Conservation (phyloP, 192 early-diverging fungal species). For the Paraglomus brasilianum region DNA sequence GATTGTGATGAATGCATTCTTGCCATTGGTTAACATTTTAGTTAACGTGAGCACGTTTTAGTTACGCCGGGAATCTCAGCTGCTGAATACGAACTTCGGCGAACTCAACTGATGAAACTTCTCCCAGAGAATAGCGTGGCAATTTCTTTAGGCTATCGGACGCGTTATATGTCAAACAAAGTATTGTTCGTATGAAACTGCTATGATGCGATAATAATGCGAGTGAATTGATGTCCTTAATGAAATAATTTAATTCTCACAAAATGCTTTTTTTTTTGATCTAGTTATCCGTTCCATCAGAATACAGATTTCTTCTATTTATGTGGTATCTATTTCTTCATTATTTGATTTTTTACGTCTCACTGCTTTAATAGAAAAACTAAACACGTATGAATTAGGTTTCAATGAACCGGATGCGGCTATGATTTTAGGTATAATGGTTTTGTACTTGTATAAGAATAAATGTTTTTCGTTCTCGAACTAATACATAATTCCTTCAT, state of each 20-base stretch:
- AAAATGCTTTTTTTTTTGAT: neutral
- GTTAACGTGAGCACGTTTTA: slow-evolving; percentile 32
- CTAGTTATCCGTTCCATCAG: slow-evolving; percentile 88
- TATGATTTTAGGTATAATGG: slow-evolving; percentile 53
- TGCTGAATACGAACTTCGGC: slow-evolving; percentile 75
- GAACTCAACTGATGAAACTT: slow-evolving; percentile 58
- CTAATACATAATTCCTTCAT: neutral
- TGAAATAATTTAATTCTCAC: slow-evolving; percentile 7
- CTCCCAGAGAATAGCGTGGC: slow-evolving; percentile 67
- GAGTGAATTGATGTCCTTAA: neutral
- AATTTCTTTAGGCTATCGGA: slow-evolving; percentile 69
- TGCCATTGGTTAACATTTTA: neutral
- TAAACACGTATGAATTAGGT: slow-evolving; percentile 45
- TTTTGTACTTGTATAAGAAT: neutral
- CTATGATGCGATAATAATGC: neutral
- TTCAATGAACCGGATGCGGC: slow-evolving; percentile 92
- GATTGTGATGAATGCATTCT: too few relatives aligned
- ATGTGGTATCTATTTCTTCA: slow-evolving; percentile 38
- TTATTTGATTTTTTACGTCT: slow-evolving; percentile 9
- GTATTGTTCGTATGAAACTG: slow-evolving; percentile 65
- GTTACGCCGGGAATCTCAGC: slow-evolving; percentile 77
- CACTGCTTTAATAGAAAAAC: neutral
- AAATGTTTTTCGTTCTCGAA: slow-evolving; percentile 9
- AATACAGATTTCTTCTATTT: slow-evolving; percentile 90
- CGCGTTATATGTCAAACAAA: slow-evolving; percentile 83